Base-by-base conservation (phyloP, 2,329 filamentous ascomycete species). In the Arthrobotrys sinensis region DNA sequence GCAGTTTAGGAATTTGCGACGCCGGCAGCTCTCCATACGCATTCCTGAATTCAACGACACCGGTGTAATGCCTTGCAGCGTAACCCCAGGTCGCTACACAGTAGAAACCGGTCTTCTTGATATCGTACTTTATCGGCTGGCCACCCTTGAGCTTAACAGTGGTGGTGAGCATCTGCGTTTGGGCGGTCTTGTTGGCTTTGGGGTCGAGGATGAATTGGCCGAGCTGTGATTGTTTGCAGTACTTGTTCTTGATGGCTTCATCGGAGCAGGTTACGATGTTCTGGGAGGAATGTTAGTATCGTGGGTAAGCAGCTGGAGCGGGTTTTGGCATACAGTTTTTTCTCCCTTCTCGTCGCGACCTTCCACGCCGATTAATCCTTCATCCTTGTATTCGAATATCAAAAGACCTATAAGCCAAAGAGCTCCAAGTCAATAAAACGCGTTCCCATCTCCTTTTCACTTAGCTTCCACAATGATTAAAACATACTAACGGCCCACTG, bases 11-110 rank as follows among this genome's bases (percentile, higher is more conserved):
- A 80, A 99, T 97, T 84, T 99, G 95, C 1, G 94, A 94, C 6
- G 94, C 96, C 4, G 94, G 93, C 70, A 99, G 90, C 86, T 99
- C 95, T 83, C 96, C 96, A 83, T 96, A 99, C 1, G 96, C 92
- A 85, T 99, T 98, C 79, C 94, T 91, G 85, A 98, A 99, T 82
- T 96, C 94, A 50, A 96, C 91, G 12, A 96, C 89, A 6, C 92
- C 94, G 55, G 88, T 89, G 83, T 96, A 99, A 52, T 93, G 88
- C 19, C 82, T 79, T 73, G 88, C 84, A n/a, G 73, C 62, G 83
- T 90, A 95, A 21, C 88, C 88, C 80, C 90, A 91, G 0, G 93
- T 96, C 65, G 93, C 90, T 76, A 99, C 91, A 82, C 96, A 99
- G 85, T 97, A 99, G 85, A 97, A 99, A 32, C 96, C 96, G 0